Base-by-base conservation (phyloP, 1,284 basidiomycete genomes). In the Mycosarcoma maydis region DNA sequence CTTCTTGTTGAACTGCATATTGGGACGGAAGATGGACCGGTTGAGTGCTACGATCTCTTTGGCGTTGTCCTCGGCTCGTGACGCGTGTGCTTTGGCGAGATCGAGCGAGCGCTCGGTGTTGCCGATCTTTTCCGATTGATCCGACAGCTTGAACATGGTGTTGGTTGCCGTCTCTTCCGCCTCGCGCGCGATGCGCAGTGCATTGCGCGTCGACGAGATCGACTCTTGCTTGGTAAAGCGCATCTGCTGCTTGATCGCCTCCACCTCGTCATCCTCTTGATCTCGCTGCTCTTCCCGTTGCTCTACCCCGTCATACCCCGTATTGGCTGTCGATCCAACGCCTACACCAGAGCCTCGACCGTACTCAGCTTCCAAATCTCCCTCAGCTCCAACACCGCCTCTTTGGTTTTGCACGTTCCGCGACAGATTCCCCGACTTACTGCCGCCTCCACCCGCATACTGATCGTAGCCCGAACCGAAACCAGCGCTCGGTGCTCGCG, bases 81-180 rank as follows among this genome's bases (percentile, higher is more conserved):
- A 85, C 23, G 92, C 90, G 83, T 96, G 90, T 13, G 91, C 90
- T 84, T 94, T 98, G 59, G 94, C 87, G 54, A 96, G 87, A 81
- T 98, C 96, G 55, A 98, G 87, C 83, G 98, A 91, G 62, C 93
- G 90, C 83, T 98, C 95, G 16, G 95, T 96, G 82, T 94, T 93
- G 45, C 92, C 95, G 65, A 99, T 87, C 47, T 73, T 79, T 24
- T 81, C 78, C 38, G 68, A 70, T 84, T 98, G 96, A 73, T 92
- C 90, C n/a, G 91, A 94, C 16, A 99, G 87, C 79, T 88, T 91
- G 68, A 84, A 85, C 39, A 98, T 83, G 13, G 95, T 99, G 69
- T 89, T 90, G 51, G 90, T 85, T 20, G 92, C 96, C 7, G 92
- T 96, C 83, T 99, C 96, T 83, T 98, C 95, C 1, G 95, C 93